phyloP scores from a whole-genome alignment of 163 green algal species.

The Volvox carteri region DNA sequence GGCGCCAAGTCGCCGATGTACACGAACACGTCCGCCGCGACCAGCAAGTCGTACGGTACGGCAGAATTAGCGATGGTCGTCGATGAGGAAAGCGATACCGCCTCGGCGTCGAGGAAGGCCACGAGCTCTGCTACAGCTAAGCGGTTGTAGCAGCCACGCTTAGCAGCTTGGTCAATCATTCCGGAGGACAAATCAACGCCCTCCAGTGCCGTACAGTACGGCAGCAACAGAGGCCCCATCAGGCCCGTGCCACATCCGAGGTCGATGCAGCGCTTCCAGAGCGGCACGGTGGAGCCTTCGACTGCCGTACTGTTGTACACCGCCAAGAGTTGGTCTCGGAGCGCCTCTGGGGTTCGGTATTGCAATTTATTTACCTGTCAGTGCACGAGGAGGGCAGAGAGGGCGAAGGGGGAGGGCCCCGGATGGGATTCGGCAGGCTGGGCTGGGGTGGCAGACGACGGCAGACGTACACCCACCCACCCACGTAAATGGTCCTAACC shows the following conservation, averaged over 20 bases:
- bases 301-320: background rate
- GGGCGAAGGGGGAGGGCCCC: too few relatives aligned
- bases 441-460: too few relatives aligned
- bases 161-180: constrained; percentile 70
- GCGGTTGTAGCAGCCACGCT: constrained; percentile 67
- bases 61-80: background rate
- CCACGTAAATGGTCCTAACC: too few relatives aligned
- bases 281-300: background rate
- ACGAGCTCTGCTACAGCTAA: constrained; percentile 70
- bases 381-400: background rate
- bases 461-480: too few relatives aligned
- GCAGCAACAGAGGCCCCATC: constrained; percentile 73
- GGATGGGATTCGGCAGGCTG: too few relatives aligned
- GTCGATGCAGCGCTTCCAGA: constrained; percentile 63
- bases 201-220: constrained; percentile 54
- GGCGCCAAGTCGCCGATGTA: constrained; percentile 76
- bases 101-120: constrained; percentile 19
- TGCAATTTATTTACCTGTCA: constrained; percentile 63
- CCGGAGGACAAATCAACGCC: constrained; percentile 62
- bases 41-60: constrained; percentile 64
- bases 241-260: constrained; percentile 79
- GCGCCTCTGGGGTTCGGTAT: constrained; percentile 64
- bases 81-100: too few relatives aligned
- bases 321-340: constrained; percentile 49
- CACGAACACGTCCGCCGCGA: constrained; percentile 80